Percentiles rank a stretch among this genome's conserved stretches.
Evolutionary conservation across 192 early-diverging fungal genomes (phyloP).

Genomic region (Rhizophagus prolifer): DNA sequence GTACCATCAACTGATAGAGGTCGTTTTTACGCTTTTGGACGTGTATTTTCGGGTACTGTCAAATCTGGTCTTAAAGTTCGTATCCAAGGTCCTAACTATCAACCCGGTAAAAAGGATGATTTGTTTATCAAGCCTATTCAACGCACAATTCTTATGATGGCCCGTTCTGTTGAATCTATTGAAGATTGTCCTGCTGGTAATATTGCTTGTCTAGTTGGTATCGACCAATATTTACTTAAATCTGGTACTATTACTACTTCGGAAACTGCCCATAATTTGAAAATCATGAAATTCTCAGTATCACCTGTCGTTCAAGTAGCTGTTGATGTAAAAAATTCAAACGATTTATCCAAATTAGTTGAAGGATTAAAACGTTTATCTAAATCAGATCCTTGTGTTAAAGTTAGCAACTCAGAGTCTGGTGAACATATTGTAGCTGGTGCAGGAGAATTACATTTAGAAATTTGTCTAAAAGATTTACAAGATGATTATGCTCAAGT

Average conservation of each 20-base stretch:
- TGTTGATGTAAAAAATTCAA: slow-evolving; percentile 96
- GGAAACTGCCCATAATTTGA: slow-evolving; percentile 94
- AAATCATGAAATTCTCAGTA: slow-evolving; percentile 99
- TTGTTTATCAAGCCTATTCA: slow-evolving; percentile 95
- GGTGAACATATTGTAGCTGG: slow-evolving; percentile 99
- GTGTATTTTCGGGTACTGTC: slow-evolving; percentile 99
- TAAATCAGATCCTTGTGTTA: slow-evolving; percentile 98
- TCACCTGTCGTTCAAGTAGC: slow-evolving; percentile 97
- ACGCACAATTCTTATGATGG: slow-evolving; percentile 99
- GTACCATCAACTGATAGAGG: slow-evolving; percentile 97
- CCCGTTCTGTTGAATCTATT: slow-evolving; percentile 93
- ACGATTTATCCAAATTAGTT: slow-evolving; percentile 98
- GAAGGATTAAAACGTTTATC: slow-evolving; percentile 99
- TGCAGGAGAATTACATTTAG: slow-evolving; percentile 99
- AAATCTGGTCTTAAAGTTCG: slow-evolving; percentile 96
- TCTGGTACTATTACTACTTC: slow-evolving; percentile 80
- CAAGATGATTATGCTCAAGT: slow-evolving; percentile 98
- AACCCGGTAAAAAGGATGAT: slow-evolving; percentile 87
- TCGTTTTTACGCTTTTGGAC: slow-evolving; percentile 99
- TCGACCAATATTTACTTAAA: slow-evolving; percentile 99
- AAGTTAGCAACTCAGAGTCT: slow-evolving; percentile 80
- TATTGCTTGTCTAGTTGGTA: slow-evolving; percentile 97
- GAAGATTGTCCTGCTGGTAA: slow-evolving; percentile 99
- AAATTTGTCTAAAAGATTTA: slow-evolving; percentile 99
- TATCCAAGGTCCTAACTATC: slow-evolving; percentile 96